These are phyloP conservation scores for Penicillium paxilli DNA, from an alignment of 495 filamentous ascomycete genomes.

Conservation along the genomic window DNA sequence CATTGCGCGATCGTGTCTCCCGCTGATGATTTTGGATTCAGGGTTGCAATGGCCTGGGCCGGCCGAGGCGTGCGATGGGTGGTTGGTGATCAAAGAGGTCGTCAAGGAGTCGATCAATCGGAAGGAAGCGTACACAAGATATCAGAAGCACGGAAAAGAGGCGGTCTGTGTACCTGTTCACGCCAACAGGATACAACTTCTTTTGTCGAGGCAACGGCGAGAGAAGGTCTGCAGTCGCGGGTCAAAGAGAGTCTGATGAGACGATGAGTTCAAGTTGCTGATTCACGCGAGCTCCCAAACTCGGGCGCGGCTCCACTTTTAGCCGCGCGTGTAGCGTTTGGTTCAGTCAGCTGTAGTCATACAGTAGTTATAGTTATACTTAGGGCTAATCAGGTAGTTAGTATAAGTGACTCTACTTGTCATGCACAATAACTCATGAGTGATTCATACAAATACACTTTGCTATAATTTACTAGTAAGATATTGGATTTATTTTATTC, in stretches of 20 bases:
- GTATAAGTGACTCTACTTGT: too few relatives aligned
- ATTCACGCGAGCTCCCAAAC: constrained; percentile 13
- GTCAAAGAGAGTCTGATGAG: constrained; percentile 1
- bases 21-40: neutral
- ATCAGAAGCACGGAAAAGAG: neutral
- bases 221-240: neutral
- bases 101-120: neutral
- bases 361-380: too few relatives aligned
- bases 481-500: neutral
- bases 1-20: neutral
- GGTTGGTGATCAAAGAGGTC: neutral
- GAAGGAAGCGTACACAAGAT: neutral
- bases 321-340: constrained; percentile 8
- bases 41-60: neutral
- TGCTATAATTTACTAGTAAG: too few relatives aligned
- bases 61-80: neutral
- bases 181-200: neutral
- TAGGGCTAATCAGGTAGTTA: too few relatives aligned
- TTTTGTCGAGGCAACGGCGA: neutral
- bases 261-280: constrained; percentile 10
- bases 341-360: too few relatives aligned
- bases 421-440: too few relatives aligned
- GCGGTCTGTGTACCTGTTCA: neutral
- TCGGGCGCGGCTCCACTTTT: constrained; percentile 12
- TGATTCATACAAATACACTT: too few relatives aligned